phyloP scores from a whole-genome alignment of 169 alveolate genomes.

The Plasmodium relictum region DNA sequence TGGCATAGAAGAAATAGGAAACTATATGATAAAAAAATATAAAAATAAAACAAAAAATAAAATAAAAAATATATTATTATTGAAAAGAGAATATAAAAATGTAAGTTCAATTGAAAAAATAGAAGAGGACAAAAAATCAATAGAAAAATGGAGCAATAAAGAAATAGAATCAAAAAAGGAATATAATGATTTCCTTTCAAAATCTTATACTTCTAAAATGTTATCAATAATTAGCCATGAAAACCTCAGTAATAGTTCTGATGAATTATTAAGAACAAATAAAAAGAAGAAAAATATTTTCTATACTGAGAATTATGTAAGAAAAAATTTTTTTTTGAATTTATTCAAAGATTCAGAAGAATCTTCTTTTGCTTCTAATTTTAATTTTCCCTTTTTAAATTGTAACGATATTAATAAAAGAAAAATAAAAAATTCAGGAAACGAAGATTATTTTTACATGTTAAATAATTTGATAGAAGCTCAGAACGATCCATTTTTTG shows the following conservation, averaged over 20 bases:
- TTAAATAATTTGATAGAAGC: constrained; percentile 29
- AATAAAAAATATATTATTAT: constrained; percentile 6
- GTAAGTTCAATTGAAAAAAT: neutral
- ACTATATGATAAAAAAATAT: neutral
- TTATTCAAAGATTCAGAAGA: constrained; percentile 6
- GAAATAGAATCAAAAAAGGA: neutral
- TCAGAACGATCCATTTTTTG: constrained; percentile 35
- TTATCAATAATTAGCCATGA: neutral
- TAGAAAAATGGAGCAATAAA: neutral
- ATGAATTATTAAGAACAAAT: constrained; percentile 4
- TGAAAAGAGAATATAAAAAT: neutral
- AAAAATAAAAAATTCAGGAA: constrained; percentile 37
- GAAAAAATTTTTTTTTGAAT: neutral
- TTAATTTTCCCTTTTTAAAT: constrained; percentile 36
- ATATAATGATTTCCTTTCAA: neutral
- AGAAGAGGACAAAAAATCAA: too few relatives aligned
- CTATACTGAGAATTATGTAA: neutral
- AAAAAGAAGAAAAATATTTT: neutral
- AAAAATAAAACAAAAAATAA: constrained; percentile 4
- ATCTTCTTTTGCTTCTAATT: constrained; percentile 29
- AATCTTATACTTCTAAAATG: neutral
- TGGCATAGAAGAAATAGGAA: constrained; percentile 53
- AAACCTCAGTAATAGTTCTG: neutral
- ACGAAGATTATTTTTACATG: constrained; percentile 43
- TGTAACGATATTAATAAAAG: constrained; percentile 26